These are phyloP conservation scores for Ochetophila trinervis DNA, from an alignment of 306 rosid species.

Conservation along the genomic window DNA sequence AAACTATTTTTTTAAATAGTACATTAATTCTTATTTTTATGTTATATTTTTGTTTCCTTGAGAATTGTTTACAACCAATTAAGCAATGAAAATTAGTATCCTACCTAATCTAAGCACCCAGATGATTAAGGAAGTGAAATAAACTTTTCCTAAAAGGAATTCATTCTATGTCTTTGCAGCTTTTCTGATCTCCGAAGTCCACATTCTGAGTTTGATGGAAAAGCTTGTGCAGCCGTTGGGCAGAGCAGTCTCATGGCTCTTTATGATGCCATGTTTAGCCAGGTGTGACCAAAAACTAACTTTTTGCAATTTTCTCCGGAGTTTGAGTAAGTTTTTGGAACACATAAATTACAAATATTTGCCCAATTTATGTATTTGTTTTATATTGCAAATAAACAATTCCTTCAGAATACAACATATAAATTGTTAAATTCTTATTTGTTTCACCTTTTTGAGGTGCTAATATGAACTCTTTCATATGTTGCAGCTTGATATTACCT, in stretches of 20 bases:
- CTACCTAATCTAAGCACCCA: background rate
- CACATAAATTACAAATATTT: background rate
- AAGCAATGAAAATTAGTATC: too few species aligned
- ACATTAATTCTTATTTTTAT: too few species aligned
- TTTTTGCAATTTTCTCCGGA: too few species aligned
- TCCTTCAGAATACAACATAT: too few species aligned
- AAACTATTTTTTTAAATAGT: too few species aligned
- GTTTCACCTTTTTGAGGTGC: conserved; percentile 1
- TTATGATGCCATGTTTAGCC: conserved; percentile 86
- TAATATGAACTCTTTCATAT: conserved; percentile 25
- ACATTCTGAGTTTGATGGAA: conserved; percentile 68
- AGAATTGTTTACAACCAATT: too few species aligned
- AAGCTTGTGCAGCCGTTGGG: conserved; percentile 92
- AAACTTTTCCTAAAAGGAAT: conserved; percentile 6
- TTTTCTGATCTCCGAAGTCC: conserved; percentile 84
- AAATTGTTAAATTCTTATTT: background rate
- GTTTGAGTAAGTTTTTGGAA: too few species aligned
- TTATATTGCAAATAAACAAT: too few species aligned
- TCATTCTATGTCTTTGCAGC: conserved; percentile 37
- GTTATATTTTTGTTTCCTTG: too few species aligned
- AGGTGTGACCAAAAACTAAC: conserved; percentile 42
- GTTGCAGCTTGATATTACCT: conserved; percentile 85
- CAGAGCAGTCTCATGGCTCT: conserved; percentile 98
- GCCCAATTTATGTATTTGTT: too few species aligned
- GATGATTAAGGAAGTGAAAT: background rate